These are phyloP conservation scores for Hirsutella rhossiliensis DNA, from an alignment of 2,329 filamentous ascomycete species.

Conservation along the genomic window DNA sequence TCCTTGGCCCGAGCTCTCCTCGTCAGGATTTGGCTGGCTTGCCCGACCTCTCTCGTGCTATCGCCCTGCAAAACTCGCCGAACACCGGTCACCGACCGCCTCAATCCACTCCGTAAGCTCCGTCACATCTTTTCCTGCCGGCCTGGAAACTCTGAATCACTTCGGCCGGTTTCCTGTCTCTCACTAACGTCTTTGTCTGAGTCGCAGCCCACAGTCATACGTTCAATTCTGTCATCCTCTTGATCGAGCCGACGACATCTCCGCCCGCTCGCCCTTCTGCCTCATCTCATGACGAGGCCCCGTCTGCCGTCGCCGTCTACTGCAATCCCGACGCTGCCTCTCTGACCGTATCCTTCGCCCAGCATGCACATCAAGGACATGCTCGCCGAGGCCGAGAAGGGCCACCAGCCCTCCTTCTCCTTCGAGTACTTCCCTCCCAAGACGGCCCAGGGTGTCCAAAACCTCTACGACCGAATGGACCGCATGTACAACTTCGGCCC, in stretches of 20 bases:
- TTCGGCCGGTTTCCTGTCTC: background rate
- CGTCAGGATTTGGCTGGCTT: background rate
- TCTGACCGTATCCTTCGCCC: background rate
- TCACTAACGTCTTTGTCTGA: background rate
- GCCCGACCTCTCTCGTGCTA: background rate
- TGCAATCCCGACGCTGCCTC: background rate
- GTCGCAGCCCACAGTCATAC: background rate
- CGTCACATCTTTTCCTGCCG: background rate
- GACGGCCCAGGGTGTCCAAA: slow-evolving; percentile 94
- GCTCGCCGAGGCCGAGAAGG: slow-evolving; percentile 67
- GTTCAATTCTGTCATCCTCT: no score
- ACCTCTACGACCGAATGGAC: slow-evolving; percentile 98
- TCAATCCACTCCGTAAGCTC: no score
- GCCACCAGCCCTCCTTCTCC: slow-evolving; percentile 79
- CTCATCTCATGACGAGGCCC: background rate
- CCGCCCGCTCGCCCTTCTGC: background rate
- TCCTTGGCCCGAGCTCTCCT: background rate
- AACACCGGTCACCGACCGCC: no score
- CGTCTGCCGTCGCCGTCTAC: background rate
- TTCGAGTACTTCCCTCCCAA: slow-evolving; percentile 99
- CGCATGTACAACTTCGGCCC: slow-evolving; percentile 93
- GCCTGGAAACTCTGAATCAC: background rate
- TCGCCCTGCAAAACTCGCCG: no score
- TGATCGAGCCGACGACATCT: background rate
- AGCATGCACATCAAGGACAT: slow-evolving; percentile 92